Conservation (phyloP, 2,329 filamentous ascomycete species). For the Aspergillus sp. region DNA sequence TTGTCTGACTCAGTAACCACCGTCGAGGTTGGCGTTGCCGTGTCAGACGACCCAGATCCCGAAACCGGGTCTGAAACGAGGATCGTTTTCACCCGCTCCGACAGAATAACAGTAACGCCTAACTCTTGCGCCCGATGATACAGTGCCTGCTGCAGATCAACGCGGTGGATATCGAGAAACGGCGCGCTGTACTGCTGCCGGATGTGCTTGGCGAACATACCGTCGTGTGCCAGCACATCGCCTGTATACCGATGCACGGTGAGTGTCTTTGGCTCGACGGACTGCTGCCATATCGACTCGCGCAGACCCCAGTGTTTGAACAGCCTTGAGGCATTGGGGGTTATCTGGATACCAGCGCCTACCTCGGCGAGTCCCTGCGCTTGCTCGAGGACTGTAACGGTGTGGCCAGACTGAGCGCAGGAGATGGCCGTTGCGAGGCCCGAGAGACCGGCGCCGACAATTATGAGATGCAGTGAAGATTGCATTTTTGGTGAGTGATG, state of each 20-base stretch:
- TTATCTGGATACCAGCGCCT: conserved; percentile 67
- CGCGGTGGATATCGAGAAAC: conserved; percentile 62
- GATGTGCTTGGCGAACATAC: conserved; percentile 55
- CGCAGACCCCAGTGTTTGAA: conserved; percentile 30
- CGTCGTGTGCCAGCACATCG: conserved; percentile 45
- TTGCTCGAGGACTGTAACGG: conserved; percentile 30
- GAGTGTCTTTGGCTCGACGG: conserved; percentile 32
- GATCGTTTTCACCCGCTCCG: conserved; percentile 44
- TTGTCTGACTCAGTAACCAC: conserved; percentile 45
- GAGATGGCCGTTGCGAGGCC: conserved; percentile 33
- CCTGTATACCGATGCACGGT: conserved; percentile 37
- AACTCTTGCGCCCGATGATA: conserved; percentile 53
- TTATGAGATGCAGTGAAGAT: conserved; percentile 22
- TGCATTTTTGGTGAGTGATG: neutral
- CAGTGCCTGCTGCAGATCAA: conserved; percentile 59
- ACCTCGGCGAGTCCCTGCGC: conserved; percentile 38
- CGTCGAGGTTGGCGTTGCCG: conserved; percentile 18
- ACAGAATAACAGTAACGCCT: conserved; percentile 53
- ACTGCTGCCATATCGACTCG: conserved; percentile 25
- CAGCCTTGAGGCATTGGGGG: conserved; percentile 33
- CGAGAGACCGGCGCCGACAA: conserved; percentile 33
- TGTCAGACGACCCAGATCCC: neutral
- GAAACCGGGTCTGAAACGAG: conserved; percentile 32
- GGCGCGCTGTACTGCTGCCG: conserved; percentile 56
- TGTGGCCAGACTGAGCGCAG: conserved; percentile 25